Evolutionary conservation across 2,329 filamentous ascomycete genomes (phyloP), one percentile per base, ranked within the genome.

Genomic region (Aspergillus costaricaensis): DNA sequence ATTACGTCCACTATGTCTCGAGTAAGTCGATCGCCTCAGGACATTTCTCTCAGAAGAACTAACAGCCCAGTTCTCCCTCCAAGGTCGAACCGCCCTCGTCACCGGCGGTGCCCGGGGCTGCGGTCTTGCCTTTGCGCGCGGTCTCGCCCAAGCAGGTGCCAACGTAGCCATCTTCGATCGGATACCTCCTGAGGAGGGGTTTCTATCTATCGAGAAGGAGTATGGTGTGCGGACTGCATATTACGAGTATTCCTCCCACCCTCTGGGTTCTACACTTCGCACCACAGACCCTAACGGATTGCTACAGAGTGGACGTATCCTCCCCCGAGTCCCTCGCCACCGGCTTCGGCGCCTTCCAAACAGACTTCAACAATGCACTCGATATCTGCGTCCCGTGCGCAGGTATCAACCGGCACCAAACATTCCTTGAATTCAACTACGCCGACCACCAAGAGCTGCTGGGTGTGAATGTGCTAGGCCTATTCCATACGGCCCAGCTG

Each of bases 81-180:
- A 79, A 61, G 81, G 80, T 17, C 79, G 81, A 27, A 81, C 76
- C 4, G 79, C 77, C 21, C 62, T 82, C 30, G 74, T 82, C 5
- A 82, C 81, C 1, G 80, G 81, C 19, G 81, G 79, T n/a, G 77
- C 78, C 8, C 70, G 77, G 53, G 81, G 80, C 5, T 78, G 78
- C 53, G 81, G 81, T 1, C 72, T 82, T 2, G 75, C 77, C 6
- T 79, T 81, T 60, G 79, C 77, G 3, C 66, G 77, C 56, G 79
- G 76, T 2, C 74, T 81, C 1, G 79, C 79, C 21, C 78, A 81
- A 68, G 78, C 77, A n/a, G 79, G 79, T 2, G 80, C 62, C 82
- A 70, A 81, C 59, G 70, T 81, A 15, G 79, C 77, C 14, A 72
- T 82, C 41, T 81, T 82, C 61, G 80, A 83, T 62, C 67, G 82